Percentiles rank a stretch among this genome's conserved stretches.
These are phyloP conservation scores for Pythium coloratum DNA, from an alignment of 352 stramenopile species.

Conservation along the genomic window DNA sequence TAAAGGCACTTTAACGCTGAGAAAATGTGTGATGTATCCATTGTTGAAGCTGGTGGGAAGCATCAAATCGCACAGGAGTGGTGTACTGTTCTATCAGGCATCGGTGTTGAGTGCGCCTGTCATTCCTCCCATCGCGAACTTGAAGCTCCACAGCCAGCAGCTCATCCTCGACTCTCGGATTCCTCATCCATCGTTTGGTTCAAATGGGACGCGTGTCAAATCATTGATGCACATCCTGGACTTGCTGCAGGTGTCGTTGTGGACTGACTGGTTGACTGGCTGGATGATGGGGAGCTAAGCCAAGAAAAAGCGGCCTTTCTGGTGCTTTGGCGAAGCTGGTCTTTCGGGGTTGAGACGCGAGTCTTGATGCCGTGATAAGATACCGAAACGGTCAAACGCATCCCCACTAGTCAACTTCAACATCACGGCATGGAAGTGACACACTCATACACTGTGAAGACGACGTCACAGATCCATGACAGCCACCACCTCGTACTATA, in stretches of 20 bases:
- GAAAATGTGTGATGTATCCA: background rate
- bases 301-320: background rate
- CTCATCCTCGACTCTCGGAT: too few relatives aligned
- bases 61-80: background rate
- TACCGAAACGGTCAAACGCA: background rate
- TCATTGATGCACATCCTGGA: background rate
- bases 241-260: background rate
- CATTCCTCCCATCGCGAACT: background rate
- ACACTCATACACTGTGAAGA: background rate
- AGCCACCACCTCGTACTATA: background rate
- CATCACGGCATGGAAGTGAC: background rate
- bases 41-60: conserved; percentile 5
- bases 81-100: background rate
- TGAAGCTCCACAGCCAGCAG: too few relatives aligned
- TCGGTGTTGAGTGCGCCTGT: background rate
- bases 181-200: too few relatives aligned
- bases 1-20: background rate
- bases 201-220: background rate
- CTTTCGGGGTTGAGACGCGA: background rate
- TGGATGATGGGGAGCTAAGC: background rate
- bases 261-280: background rate
- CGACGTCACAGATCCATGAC: background rate
- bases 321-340: background rate
- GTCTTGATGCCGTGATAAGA: background rate
- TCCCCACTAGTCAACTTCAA: background rate